These are phyloP conservation scores for Trichomonas gallinae DNA, from an alignment of 208 protist genomes.

Conservation along the genomic window DNA sequence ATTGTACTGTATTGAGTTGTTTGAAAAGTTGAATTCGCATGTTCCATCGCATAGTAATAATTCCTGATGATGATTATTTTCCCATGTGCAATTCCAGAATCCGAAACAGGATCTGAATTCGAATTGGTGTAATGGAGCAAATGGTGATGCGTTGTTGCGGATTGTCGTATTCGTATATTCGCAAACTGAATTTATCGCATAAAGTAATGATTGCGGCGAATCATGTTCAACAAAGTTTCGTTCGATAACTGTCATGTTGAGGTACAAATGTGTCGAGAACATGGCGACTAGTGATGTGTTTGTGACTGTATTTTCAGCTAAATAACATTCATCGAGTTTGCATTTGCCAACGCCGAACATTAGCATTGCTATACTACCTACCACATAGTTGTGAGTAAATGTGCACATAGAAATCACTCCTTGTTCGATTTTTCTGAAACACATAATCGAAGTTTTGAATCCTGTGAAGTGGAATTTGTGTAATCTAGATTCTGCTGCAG, in stretches of 20 bases:
- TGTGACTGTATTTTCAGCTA: not conserved
- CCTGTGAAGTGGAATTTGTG: not conserved
- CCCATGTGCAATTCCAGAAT: conserved; percentile 15
- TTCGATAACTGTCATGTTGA: conserved; percentile 3
- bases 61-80: not conserved
- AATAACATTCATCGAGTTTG: conserved; percentile 4
- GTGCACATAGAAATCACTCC: not conserved
- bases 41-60: not conserved
- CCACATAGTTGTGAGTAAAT: not conserved
- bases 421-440: conserved; percentile 2
- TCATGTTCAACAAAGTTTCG: not conserved
- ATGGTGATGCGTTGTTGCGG: not conserved
- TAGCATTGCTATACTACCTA: not conserved
- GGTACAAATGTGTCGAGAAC: conserved; percentile 16
- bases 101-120: conserved; percentile 10
- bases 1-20: not conserved
- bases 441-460: not conserved
- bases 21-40: conserved; percentile 18
- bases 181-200: not conserved
- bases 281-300: not conserved
- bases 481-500: not conserved
- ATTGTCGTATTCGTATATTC: conserved; percentile 21
- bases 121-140: not conserved
- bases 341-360: conserved; percentile 14
- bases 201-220: not conserved